phyloP scores from a whole-genome alignment of 2,329 filamentous ascomycete genomes.

The Penicillium sp. region DNA sequence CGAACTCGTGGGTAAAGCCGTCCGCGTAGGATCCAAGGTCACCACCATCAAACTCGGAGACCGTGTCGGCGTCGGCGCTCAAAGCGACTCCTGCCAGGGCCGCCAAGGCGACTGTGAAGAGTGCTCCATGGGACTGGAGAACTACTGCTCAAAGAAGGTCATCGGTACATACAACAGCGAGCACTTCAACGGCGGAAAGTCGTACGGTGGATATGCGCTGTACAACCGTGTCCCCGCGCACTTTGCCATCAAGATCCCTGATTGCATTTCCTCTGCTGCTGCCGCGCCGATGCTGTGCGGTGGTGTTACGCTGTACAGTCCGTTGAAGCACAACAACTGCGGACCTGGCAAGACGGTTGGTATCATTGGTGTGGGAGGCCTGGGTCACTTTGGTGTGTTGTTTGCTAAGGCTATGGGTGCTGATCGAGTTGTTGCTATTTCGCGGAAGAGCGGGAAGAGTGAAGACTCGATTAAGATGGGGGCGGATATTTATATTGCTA shows the following conservation, averaged over 20 bases:
- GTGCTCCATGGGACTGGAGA: slow-evolving; percentile 47
- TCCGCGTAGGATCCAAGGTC: slow-evolving; percentile 54
- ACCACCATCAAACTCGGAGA: slow-evolving; percentile 34
- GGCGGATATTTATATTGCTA: slow-evolving; percentile 57
- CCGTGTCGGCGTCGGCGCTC: slow-evolving; percentile 59
- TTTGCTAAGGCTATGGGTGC: slow-evolving; percentile 71
- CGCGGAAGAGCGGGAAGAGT: slow-evolving; percentile 51
- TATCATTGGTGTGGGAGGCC: slow-evolving; percentile 70
- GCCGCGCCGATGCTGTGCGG: slow-evolving; percentile 75
- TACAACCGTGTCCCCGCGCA: slow-evolving; percentile 56
- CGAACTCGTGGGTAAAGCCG: slow-evolving; percentile 62
- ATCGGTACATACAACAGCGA: slow-evolving; percentile 35
- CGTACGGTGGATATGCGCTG: slow-evolving; percentile 65
- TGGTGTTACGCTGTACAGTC: slow-evolving; percentile 71
- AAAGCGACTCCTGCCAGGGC: slow-evolving; percentile 55
- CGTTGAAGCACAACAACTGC: slow-evolving; percentile 65
- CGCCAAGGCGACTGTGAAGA: slow-evolving; percentile 52
- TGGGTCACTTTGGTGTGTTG: slow-evolving; percentile 72
- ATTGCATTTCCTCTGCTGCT: slow-evolving; percentile 48
- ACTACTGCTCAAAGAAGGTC: slow-evolving; percentile 33
- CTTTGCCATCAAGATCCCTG: slow-evolving; percentile 62
- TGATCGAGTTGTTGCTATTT: slow-evolving; percentile 61
- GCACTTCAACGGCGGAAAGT: slow-evolving; percentile 55
- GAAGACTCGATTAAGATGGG: slow-evolving; percentile 57
- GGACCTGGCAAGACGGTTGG: slow-evolving; percentile 72